Conservation (phyloP, 768 basidiomycete genomes). For the Calocera viscosa region DNA sequence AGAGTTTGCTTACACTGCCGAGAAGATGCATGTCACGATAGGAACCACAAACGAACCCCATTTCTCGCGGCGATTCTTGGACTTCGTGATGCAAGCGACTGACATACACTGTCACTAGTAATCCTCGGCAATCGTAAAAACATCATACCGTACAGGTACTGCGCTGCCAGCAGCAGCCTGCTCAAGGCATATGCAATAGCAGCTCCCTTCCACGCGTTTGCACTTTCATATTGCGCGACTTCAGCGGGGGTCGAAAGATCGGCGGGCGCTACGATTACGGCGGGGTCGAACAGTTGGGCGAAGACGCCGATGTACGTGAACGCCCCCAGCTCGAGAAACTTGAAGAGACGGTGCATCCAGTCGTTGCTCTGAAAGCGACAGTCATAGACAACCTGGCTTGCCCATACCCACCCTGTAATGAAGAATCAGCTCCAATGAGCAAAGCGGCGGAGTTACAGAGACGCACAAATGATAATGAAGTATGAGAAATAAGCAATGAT, state of each 20-base stretch:
- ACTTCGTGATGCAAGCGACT: neutral
- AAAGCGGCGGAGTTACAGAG: neutral
- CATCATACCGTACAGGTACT: neutral
- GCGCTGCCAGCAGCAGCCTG: neutral
- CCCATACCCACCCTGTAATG: slow-evolving; percentile 9
- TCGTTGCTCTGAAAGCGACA: slow-evolving; percentile 1
- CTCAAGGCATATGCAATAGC: neutral
- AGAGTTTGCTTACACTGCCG: neutral
- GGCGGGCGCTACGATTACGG: neutral
- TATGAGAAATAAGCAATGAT: neutral
- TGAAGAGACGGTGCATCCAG: slow-evolving; percentile 10
- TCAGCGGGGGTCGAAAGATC: neutral
- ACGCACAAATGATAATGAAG: neutral
- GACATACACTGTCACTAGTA: neutral
- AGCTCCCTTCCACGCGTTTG: neutral
- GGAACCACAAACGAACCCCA: neutral
- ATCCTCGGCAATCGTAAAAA: too few relatives aligned
- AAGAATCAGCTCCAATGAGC: neutral
- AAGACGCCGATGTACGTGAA: slow-evolving; percentile 7
- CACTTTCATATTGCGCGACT: neutral
- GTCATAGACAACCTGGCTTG: slow-evolving; percentile 9
- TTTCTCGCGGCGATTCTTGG: neutral
- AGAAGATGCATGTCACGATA: neutral
- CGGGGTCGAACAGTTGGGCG: slow-evolving; percentile 6
- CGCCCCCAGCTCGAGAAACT: slow-evolving; percentile 4